Percentiles rank a stretch among this genome's conserved stretches.
phyloP scores from a whole-genome alignment of 2,329 filamentous ascomycete genomes.

The Pseudogymnoascus sp. region DNA sequence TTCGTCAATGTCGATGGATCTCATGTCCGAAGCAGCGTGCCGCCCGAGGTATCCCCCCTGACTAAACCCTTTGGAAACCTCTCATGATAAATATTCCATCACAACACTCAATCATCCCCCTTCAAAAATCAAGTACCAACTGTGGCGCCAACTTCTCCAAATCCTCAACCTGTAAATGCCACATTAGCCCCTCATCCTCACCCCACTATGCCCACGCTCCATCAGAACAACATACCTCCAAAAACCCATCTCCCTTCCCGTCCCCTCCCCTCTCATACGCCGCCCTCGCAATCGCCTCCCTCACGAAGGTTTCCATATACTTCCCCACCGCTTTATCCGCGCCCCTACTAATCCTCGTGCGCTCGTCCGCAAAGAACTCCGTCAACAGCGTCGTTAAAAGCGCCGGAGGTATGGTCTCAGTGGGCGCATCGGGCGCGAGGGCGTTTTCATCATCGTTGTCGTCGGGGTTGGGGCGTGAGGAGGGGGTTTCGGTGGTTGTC shows the following conservation, averaged over 20 bases:
- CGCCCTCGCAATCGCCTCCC: constrained; percentile 78
- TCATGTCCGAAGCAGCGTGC: not conserved
- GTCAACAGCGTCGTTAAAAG: constrained; percentile 72
- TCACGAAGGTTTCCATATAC: constrained; percentile 87
- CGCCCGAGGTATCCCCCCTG: not conserved
- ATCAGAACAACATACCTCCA: constrained; percentile 55
- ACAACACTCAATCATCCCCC: not conserved
- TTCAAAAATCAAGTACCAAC: constrained; percentile 76
- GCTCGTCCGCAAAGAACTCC: constrained; percentile 65
- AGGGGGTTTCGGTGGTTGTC: not conserved
- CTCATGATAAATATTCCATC: not conserved
- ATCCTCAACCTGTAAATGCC: constrained; percentile 63
- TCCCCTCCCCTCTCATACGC: constrained; percentile 55
- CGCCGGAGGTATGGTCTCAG: constrained; percentile 57
- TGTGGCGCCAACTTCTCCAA: constrained; percentile 83
- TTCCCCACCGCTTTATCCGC: constrained; percentile 71
- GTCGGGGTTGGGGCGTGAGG: constrained; percentile 1
- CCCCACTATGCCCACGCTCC: no score
- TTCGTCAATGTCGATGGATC: not conserved
- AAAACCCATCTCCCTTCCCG: constrained; percentile 50
- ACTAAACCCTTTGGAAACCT: not conserved
- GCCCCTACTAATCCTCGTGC: constrained; percentile 69
- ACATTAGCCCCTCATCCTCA: not conserved
- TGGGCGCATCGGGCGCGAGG: constrained; percentile 9
- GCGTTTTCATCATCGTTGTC: not conserved